phyloP scores from a whole-genome alignment of 139 green algal species.

The Volvox reticuliferus region DNA sequence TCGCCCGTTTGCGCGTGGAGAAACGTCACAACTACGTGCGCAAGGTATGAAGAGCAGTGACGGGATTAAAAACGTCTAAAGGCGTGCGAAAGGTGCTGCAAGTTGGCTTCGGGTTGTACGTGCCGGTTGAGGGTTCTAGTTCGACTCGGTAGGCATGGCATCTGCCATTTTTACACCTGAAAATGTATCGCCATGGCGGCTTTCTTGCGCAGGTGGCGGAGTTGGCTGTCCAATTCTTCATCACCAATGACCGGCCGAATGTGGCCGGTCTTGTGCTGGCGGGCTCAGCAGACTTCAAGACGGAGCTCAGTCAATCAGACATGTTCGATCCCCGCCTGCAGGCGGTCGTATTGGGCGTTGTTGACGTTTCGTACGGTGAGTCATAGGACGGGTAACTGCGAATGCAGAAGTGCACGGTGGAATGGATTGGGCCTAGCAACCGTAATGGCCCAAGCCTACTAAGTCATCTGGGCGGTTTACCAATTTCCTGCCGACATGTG shows the following conservation, averaged over 20 bases:
- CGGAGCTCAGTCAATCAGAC: conserved; percentile 91
- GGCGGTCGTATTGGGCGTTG: conserved; percentile 90
- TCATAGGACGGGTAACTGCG: background rate
- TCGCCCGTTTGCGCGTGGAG: conserved; percentile 97
- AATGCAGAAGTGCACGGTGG: background rate
- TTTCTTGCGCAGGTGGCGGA: conserved; percentile 79
- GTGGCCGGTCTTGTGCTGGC: conserved; percentile 96
- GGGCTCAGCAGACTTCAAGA: conserved; percentile 99
- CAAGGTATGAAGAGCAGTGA: conserved; percentile 74
- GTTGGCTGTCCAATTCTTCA: conserved; percentile 93
- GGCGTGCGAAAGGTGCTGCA: no score
- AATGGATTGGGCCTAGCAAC: background rate
- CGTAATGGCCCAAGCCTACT: no score
- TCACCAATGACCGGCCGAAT: conserved; percentile 91
- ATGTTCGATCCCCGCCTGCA: conserved; percentile 97
- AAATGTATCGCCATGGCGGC: no score
- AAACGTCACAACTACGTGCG: conserved; percentile 99
- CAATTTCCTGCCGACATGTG: conserved; percentile 79
- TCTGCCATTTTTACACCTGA: no score
- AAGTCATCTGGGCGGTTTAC: conserved; percentile 64
- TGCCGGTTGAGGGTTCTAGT: no score
- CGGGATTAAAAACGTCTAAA: no score
- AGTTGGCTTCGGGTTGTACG: no score
- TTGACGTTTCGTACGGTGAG: conserved; percentile 98
- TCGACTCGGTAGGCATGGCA: no score